Conservation (phyloP, 2,329 filamentous ascomycete species). For the Drechmeria coniospora region DNA sequence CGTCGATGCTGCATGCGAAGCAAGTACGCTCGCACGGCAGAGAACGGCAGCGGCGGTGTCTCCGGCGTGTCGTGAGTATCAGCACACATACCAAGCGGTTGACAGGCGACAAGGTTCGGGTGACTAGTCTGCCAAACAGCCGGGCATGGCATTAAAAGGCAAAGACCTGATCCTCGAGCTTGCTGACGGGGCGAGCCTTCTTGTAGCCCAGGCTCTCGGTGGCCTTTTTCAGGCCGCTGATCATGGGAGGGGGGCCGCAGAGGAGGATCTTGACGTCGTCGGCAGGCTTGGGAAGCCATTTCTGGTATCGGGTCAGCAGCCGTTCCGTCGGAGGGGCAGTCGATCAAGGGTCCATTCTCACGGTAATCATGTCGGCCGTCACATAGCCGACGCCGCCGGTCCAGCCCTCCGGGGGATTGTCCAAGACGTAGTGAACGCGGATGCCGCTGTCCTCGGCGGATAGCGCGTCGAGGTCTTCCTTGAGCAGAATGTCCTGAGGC, state of each 20-base stretch:
- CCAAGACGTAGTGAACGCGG: slow-evolving; percentile 85
- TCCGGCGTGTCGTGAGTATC: too few species aligned
- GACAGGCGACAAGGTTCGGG: too few species aligned
- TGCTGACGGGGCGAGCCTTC: slow-evolving; percentile 90
- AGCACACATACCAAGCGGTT: too few species aligned
- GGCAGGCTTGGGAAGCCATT: slow-evolving; percentile 68
- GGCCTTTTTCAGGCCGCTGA: slow-evolving; percentile 92
- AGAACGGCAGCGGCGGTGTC: too few species aligned
- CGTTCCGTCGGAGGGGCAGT: background rate
- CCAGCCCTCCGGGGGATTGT: slow-evolving; percentile 90
- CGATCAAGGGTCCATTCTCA: slow-evolving; percentile 20
- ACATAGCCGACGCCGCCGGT: slow-evolving; percentile 88
- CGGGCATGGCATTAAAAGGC: too few species aligned
- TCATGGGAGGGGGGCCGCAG: slow-evolving; percentile 93
- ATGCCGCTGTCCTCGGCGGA: slow-evolving; percentile 65
- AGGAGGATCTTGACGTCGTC: slow-evolving; percentile 84
- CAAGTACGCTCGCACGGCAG: too few species aligned
- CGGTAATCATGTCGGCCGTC: slow-evolving; percentile 88
- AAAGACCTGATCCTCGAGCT: slow-evolving; percentile 96
- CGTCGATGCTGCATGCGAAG: too few species aligned
- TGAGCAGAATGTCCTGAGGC: slow-evolving; percentile 78
- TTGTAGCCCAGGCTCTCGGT: slow-evolving; percentile 77
- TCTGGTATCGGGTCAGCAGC: slow-evolving; percentile 24
- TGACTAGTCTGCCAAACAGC: too few species aligned
- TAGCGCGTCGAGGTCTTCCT: slow-evolving; percentile 76